Percentiles rank a stretch among this genome's conserved stretches.
Conservation (phyloP, 2,329 filamentous ascomycete genomes). For the Paecilomyces niveus region DNA sequence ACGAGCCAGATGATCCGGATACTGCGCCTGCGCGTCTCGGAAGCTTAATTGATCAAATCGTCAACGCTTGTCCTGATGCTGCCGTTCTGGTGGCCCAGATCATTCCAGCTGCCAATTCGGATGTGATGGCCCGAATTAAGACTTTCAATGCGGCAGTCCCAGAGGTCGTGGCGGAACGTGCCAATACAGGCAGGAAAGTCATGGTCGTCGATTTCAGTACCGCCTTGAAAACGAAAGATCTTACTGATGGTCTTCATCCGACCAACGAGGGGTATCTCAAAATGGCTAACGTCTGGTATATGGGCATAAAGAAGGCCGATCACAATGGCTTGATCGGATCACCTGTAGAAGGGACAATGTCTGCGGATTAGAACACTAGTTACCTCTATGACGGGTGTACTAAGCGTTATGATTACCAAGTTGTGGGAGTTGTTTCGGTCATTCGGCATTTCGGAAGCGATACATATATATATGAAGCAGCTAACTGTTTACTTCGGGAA, state of each 20-base stretch:
- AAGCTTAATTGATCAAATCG: constrained; percentile 24
- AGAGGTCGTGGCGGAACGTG: constrained; percentile 13
- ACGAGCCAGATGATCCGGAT: constrained; percentile 10
- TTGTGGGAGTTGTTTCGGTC: too few species aligned
- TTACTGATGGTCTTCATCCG: constrained; percentile 22
- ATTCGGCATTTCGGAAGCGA: too few species aligned
- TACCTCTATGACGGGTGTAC: too few species aligned
- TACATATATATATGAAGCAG: too few species aligned
- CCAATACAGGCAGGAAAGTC: constrained; percentile 16
- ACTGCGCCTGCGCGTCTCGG: constrained; percentile 27
- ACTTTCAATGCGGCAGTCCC: constrained; percentile 19
- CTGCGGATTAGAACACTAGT: not conserved
- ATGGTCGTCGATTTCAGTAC: constrained; percentile 17
- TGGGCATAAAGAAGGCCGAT: constrained; percentile 3
- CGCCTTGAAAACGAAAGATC: constrained; percentile 9
- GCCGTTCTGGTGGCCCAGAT: constrained; percentile 32
- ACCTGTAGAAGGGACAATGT: not conserved
- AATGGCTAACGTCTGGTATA: constrained; percentile 22
- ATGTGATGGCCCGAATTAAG: constrained; percentile 10
- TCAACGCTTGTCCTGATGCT: constrained; percentile 20
- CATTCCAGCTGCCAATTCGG: constrained; percentile 14
- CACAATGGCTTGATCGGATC: constrained; percentile 7
- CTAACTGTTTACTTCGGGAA: too few species aligned
- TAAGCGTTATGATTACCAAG: too few species aligned
- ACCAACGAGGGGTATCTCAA: constrained; percentile 19